Evolutionary conservation across 176 grass and related monocot species (phyloP).

Genomic region (Musa acuminata): DNA sequence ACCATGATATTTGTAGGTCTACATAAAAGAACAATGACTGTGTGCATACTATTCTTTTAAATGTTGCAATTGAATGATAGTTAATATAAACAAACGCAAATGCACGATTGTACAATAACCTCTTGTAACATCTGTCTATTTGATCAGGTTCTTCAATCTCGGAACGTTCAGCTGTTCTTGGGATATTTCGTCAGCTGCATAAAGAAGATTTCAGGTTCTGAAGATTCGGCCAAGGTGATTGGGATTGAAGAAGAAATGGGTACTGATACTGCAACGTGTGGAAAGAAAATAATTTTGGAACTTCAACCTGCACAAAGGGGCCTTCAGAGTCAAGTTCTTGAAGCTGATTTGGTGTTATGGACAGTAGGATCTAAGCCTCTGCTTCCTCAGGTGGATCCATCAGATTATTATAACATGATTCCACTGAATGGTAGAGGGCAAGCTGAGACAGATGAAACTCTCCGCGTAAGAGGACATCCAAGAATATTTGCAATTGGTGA

Average conservation of each 20-base stretch:
- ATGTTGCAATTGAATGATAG: background rate
- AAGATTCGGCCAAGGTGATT: conserved; percentile 31
- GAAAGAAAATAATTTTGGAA: conserved; percentile 61
- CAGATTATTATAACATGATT: conserved; percentile 44
- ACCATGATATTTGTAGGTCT: too few relatives aligned
- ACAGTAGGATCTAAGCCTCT: conserved; percentile 78
- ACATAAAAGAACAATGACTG: too few relatives aligned
- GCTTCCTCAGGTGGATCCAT: conserved; percentile 59
- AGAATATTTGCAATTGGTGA: conserved; percentile 92
- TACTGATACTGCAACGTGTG: background rate
- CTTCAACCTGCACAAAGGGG: conserved; percentile 87
- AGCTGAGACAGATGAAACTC: conserved; percentile 91
- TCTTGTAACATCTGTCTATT: background rate
- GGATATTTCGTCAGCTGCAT: conserved; percentile 72
- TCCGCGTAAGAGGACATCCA: conserved; percentile 79
- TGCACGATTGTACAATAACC: background rate
- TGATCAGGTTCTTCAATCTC: conserved; percentile 70
- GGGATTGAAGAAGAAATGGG: conserved; percentile 14
- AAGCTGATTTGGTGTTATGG: conserved; percentile 81
- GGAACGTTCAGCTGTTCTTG: conserved; percentile 78
- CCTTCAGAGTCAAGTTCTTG: conserved; percentile 39
- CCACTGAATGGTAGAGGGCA: conserved; percentile 77
- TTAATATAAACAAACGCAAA: background rate
- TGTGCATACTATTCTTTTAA: too few relatives aligned
- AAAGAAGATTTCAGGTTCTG: conserved; percentile 40